Percentiles rank a stretch among this genome's conserved stretches.
Evolutionary conservation across 2,329 filamentous ascomycete species (phyloP).

Genomic region (Sporothrix protearum): DNA sequence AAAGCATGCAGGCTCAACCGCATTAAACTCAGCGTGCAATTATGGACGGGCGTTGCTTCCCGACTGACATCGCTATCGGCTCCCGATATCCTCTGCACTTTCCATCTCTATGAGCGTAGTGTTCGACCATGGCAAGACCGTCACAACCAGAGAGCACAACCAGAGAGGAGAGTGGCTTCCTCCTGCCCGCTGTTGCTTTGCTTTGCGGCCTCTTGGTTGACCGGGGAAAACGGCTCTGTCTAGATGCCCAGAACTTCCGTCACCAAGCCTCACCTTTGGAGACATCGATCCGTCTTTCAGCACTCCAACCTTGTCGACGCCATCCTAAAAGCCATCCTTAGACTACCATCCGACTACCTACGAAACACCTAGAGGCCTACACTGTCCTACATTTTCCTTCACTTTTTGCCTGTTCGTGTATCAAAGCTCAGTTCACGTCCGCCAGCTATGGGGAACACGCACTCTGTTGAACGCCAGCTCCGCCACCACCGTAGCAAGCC

Average conservation of each 20-base stretch:
- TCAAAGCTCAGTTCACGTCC: not conserved
- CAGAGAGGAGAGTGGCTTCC: not conserved
- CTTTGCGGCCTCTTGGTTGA: not conserved
- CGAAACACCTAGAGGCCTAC: not conserved
- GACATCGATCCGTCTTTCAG: not conserved
- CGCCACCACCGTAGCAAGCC: conserved; percentile 22
- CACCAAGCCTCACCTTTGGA: not conserved
- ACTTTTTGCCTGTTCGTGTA: not conserved
- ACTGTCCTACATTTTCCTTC: no score
- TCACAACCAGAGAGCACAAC: not conserved
- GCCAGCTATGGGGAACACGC: conserved; percentile 19
- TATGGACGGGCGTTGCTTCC: not conserved
- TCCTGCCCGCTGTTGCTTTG: not conserved
- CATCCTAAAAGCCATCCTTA: not conserved
- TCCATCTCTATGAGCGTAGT: not conserved
- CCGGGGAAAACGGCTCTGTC: not conserved
- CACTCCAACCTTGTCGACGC: not conserved
- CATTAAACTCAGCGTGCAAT: not conserved
- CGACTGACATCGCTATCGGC: not conserved
- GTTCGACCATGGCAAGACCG: not conserved
- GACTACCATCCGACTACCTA: not conserved
- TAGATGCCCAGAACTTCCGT: not conserved
- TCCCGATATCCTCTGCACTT: not conserved
- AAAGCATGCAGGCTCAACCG: not conserved
- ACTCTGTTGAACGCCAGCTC: conserved; percentile 26